A percentile compares a stretch with the other conserved stretches of the same genome.
These are phyloP conservation scores for Prinsepia uniflora DNA, from an alignment of 306 rosid genomes.

Conservation along the genomic window DNA sequence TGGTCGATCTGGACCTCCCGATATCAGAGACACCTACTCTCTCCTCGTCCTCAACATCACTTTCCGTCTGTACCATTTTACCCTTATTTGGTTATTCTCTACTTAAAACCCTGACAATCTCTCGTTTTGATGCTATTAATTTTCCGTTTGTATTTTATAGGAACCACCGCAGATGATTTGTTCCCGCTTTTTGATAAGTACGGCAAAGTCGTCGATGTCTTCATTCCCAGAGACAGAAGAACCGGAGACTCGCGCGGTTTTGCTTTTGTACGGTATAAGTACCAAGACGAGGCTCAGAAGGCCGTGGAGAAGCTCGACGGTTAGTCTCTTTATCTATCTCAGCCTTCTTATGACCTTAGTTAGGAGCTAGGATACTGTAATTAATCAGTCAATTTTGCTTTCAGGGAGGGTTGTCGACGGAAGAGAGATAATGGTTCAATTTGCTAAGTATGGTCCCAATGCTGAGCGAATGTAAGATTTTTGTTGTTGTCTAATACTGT, in stretches of 20 bases:
- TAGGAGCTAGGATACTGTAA: neutral
- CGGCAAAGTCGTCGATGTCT: slow-evolving; percentile 74
- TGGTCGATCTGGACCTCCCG: slow-evolving; percentile 79
- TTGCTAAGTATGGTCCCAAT: slow-evolving; percentile 81
- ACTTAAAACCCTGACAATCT: neutral
- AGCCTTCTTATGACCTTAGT: neutral
- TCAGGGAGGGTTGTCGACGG: slow-evolving; percentile 68
- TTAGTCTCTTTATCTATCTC: slow-evolving; percentile 8
- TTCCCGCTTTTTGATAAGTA: slow-evolving; percentile 72
- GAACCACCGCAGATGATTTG: slow-evolving; percentile 71
- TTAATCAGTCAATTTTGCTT: neutral
- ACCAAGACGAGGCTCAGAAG: slow-evolving; percentile 68
- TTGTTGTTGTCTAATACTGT: neutral
- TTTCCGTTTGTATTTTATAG: slow-evolving; percentile 17
- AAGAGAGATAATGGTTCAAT: slow-evolving; percentile 79
- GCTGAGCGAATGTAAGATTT: slow-evolving; percentile 61
- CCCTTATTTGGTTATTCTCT: neutral
- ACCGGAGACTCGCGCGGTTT: slow-evolving; percentile 71
- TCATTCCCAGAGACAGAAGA: slow-evolving; percentile 72
- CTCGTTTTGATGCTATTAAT: neutral
- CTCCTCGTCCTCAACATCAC: slow-evolving; percentile 81
- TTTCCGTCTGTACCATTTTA: slow-evolving; percentile 37
- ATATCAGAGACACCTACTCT: slow-evolving; percentile 73
- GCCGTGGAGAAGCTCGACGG: slow-evolving; percentile 72
- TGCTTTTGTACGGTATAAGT: slow-evolving; percentile 72